Evolutionary conservation across 441 rosid genomes (phyloP).

Genomic region (Codiaeum variegatum): DNA sequence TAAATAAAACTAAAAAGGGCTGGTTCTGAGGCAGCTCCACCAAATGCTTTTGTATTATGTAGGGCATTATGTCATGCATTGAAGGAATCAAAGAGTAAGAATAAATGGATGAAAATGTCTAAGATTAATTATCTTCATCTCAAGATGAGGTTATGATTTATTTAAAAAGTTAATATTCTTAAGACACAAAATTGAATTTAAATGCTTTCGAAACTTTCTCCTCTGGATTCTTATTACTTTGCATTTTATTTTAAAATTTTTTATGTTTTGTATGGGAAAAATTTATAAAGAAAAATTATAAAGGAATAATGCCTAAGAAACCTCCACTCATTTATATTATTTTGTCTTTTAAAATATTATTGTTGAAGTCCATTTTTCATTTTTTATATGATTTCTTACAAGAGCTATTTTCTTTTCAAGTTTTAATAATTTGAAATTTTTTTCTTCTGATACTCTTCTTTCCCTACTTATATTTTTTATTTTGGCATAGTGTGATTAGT

Average conservation of each 20-base stretch:
- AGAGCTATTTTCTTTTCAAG: too few relatives aligned
- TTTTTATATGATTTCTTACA: too few relatives aligned
- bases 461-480: constrained; percentile 16
- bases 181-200: not conserved
- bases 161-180: constrained; percentile 1
- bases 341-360: too few relatives aligned
- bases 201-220: not conserved
- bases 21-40: too few relatives aligned
- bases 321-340: constrained; percentile 75
- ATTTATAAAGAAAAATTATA: constrained; percentile 75
- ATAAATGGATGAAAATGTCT: constrained; percentile 38
- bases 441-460: too few relatives aligned
- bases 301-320: constrained; percentile 93
- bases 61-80: constrained; percentile 41
- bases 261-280: constrained; percentile 49
- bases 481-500: constrained; percentile 58
- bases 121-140: constrained; percentile 49
- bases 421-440: too few relatives aligned
- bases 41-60: not conserved
- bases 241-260: constrained; percentile 1
- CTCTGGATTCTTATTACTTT: not conserved
- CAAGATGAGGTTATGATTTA: constrained; percentile 57
- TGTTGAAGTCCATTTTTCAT: too few relatives aligned
- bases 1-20: too few relatives aligned
- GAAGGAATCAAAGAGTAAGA: constrained; percentile 56